Conservation (phyloP, 2,329 filamentous ascomycete species). For the Leptographium galeiforme region DNA sequence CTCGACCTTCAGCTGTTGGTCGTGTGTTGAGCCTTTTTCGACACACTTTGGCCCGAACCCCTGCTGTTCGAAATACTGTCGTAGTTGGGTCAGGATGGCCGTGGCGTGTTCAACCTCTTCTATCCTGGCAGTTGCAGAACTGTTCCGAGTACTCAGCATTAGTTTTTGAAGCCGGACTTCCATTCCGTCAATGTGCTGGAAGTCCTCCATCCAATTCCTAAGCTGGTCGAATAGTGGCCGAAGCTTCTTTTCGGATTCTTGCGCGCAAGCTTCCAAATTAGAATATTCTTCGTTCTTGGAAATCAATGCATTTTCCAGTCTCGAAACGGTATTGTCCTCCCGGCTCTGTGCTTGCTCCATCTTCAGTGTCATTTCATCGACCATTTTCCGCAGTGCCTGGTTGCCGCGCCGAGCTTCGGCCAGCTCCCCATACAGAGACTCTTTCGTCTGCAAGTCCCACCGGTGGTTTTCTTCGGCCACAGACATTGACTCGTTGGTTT, state of each 20-base stretch:
- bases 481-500: conserved; percentile 2
- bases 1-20: background rate
- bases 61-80: conserved; percentile 1
- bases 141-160: conserved; percentile 1
- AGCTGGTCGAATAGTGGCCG: conserved; percentile 3
- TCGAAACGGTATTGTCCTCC: background rate
- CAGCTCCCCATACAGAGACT: conserved; percentile 5
- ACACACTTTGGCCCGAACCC: background rate
- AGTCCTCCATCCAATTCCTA: conserved; percentile 7
- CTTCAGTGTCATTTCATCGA: background rate
- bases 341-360: background rate
- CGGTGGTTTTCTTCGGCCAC: conserved; percentile 7
- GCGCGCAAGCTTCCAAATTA: background rate
- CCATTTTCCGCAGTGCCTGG: background rate
- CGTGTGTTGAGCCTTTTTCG: background rate
- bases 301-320: conserved; percentile 4
- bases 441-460: background rate
- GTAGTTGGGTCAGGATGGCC: conserved; percentile 3
- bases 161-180: conserved; percentile 6
- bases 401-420: background rate
- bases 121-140: background rate
- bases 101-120: conserved; percentile 5
- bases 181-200: conserved; percentile 3
- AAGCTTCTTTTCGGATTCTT: conserved; percentile 4
- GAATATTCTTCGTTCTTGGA: conserved; percentile 5